Conservation (phyloP, 2,329 filamentous ascomycete genomes). For the Pyrenophora teres region DNA sequence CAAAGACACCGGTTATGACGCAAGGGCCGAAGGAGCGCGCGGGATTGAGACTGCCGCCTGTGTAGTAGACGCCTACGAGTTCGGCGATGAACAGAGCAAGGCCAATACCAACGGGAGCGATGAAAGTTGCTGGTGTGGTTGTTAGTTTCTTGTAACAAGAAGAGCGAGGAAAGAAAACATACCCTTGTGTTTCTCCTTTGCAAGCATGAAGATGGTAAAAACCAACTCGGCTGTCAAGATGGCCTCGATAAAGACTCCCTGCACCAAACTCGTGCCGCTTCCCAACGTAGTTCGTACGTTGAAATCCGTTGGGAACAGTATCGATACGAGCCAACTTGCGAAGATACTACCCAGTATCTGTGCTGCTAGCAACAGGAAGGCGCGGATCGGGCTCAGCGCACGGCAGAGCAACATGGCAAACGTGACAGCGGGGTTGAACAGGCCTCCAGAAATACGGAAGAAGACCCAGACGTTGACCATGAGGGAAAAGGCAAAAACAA, state of each 20-base stretch:
- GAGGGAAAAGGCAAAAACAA: conserved; percentile 45
- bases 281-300: conserved; percentile 54
- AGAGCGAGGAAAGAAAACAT: not conserved
- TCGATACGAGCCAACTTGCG: conserved; percentile 51
- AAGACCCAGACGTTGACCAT: conserved; percentile 50
- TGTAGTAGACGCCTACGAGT: conserved; percentile 56
- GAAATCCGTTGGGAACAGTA: conserved; percentile 53
- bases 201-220: conserved; percentile 61
- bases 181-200: conserved; percentile 70
- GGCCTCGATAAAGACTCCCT: conserved; percentile 53
- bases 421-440: conserved; percentile 42
- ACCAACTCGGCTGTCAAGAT: conserved; percentile 45
- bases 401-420: conserved; percentile 46
- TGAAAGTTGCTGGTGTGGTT: conserved; percentile 59
- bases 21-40: conserved; percentile 55
- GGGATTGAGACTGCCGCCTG: conserved; percentile 53
- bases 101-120: conserved; percentile 74
- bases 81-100: conserved; percentile 69
- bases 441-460: conserved; percentile 43
- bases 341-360: conserved; percentile 54
- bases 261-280: conserved; percentile 48
- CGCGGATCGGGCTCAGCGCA: conserved; percentile 50
- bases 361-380: conserved; percentile 50
- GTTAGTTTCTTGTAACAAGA: not conserved
- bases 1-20: conserved; percentile 49